Evolutionary conservation across 495 filamentous ascomycete species (phyloP), one percentile per base, ranked within the genome.

Genomic region (Penicillium diatomitis): DNA sequence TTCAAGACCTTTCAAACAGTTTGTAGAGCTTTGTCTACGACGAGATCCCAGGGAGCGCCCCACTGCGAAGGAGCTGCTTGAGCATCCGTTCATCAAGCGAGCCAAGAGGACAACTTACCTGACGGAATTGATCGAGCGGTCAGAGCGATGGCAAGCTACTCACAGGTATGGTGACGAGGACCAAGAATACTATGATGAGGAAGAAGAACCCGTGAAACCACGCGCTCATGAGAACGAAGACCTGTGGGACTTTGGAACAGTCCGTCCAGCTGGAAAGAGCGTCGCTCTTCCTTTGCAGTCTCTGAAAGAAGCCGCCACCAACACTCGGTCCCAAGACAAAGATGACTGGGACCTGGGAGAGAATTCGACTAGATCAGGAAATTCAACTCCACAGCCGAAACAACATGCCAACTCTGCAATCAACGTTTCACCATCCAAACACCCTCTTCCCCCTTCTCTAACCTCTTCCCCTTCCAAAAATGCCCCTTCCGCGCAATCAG

Each of bases 221-320:
- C 46, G 50, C 11, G 42, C 50, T 0, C 64, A 65, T 32, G 65
- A 70, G 33, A 62, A 70, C 6, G 68, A 75, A 27, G 79, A 95
- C 62, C 80, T 95, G 50, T 96, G 90, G 90, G 90, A 96, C 66
- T 96, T 96, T 73, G 90, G 90, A 28, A 96, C 90, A 2, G 85
- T 95, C 41, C 76, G 88, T 38, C 81, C 90, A 31, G 81, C 77
- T 27, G 79, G 74, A 32, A 72, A 83, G 58, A 73, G 70, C 28
- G 54, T 54, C 6, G 81, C 68, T 6, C 35, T 51, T 4, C 44
- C 48, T 8, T 67, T 88, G 20, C 82, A 79, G 47, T 71, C 81
- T 0, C 81, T 92, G 80, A 87, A 85, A 46, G 85, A 86, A 36
- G 78, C 85, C 7, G 81, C 78, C 3, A 78, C 83, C 4, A 91